These are phyloP conservation scores for Lactarius akahatsu DNA, from an alignment of 768 basidiomycete species.

Conservation along the genomic window DNA sequence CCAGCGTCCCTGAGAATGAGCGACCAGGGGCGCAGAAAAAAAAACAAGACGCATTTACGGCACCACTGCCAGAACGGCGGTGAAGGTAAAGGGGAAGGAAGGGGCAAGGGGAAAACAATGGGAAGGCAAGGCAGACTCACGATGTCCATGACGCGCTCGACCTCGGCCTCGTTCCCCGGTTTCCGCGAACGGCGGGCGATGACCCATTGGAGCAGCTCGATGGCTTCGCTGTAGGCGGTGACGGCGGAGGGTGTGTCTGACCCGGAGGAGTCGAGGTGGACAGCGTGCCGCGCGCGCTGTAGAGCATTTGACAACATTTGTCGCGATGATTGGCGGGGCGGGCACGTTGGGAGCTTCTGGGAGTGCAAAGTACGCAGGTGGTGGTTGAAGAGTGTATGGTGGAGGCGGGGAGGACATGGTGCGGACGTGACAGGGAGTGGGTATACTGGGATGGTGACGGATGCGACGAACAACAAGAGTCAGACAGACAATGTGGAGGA, in stretches of 20 bases:
- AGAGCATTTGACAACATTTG: slow-evolving; percentile 10
- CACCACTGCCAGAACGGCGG: not conserved
- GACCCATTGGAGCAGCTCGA: slow-evolving; percentile 45
- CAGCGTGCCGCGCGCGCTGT: slow-evolving; percentile 15
- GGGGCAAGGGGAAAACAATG: not conserved
- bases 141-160: slow-evolving; percentile 14
- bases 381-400: not conserved
- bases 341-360: not conserved
- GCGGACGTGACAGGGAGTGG: not conserved
- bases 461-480: not conserved
- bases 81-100: not conserved
- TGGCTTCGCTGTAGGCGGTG: slow-evolving; percentile 19
- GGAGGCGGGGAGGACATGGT: slow-evolving; percentile 5
- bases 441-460: not conserved
- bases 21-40: not conserved
- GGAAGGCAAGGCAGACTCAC: slow-evolving; percentile 7
- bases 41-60: not conserved
- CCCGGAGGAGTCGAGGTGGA: slow-evolving; percentile 6
- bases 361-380: not conserved
- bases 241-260: slow-evolving; percentile 6
- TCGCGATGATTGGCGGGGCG: slow-evolving; percentile 4
- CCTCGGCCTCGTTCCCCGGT: slow-evolving; percentile 3
- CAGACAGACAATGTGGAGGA: not conserved
- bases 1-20: not conserved
- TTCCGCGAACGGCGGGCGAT: slow-evolving; percentile 21